Base-by-base conservation (phyloP, 2,329 filamentous ascomycete genomes). In the Ophiostoma perfectum region DNA sequence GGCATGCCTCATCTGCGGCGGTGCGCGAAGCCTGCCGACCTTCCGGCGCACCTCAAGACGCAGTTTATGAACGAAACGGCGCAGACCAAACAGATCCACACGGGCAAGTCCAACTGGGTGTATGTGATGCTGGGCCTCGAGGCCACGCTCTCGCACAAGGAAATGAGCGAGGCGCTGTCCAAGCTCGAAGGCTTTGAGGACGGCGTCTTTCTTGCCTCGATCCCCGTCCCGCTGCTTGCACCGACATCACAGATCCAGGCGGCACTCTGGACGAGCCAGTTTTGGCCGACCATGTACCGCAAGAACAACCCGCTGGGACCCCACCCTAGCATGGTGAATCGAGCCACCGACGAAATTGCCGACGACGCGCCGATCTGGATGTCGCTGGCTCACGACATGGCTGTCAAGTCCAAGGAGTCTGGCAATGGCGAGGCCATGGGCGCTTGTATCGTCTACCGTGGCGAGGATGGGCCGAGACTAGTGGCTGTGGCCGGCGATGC, bases 281-380 rank as follows among this genome's bases (percentile, higher is more conserved):
- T 92, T 77, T 96, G 92, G 92, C 92, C 92, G 12, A 90, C 89
- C 1, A 86, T 93, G 65, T 96, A 95, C 79, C 89, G 91, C 72
- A 93, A 93, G 80, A 93, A 90, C 72, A 95, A 95, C 75, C 91
- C 91, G 2, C 90, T 93, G 70, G 92, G 92, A 4, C 91, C 92
- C 18, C 92, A 96, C 75, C 91, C 91, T 70, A 87, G 88, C 74
- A 85, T 90, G 75, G 86, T 94, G 68, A 81, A 85, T 58, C 87
- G 89, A 70, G 87, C 89, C 41, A 88, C 89, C 52, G 84, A 88
- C 12, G 88, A 91, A 70, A 86, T 96, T 66, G 82, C 83, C 68
- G 79, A 83, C 63, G 85, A 90, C 71, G 86, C 86, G 0, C 83
- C 84, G 4, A 78, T 84, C 68, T 94, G 86, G 85, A 89, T 90